Percentiles rank a stretch among this genome's conserved stretches.
Conservation (phyloP, 2,329 filamentous ascomycete species). For the Neofusicoccum ribis region DNA sequence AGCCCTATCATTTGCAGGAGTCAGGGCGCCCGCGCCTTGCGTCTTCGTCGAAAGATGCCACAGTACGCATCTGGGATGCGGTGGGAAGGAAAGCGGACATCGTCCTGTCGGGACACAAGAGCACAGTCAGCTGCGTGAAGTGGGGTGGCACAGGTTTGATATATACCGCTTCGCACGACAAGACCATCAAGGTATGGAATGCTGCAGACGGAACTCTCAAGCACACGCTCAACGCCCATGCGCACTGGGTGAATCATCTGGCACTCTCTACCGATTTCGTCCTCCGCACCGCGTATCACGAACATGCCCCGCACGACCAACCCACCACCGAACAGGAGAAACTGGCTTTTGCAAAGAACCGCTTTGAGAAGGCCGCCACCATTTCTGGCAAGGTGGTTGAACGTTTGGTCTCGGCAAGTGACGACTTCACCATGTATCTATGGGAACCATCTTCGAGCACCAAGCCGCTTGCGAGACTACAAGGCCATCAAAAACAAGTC, state of each 20-base stretch:
- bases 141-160: slow-evolving; percentile 82
- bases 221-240: slow-evolving; percentile 78
- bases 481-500: slow-evolving; percentile 96
- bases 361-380: slow-evolving; percentile 82
- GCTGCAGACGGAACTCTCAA: slow-evolving; percentile 74
- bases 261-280: slow-evolving; percentile 92
- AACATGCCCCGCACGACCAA: slow-evolving; percentile 64
- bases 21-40: slow-evolving; percentile 75
- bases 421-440: slow-evolving; percentile 95
- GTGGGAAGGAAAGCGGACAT: slow-evolving; percentile 76
- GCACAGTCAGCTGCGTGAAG: slow-evolving; percentile 82
- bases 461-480: slow-evolving; percentile 82
- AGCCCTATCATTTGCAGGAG: slow-evolving; percentile 83
- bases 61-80: slow-evolving; percentile 82
- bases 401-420: slow-evolving; percentile 83
- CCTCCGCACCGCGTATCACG: slow-evolving; percentile 80
- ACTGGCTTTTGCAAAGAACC: slow-evolving; percentile 70
- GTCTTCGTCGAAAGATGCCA: slow-evolving; percentile 86
- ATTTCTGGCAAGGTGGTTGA: slow-evolving; percentile 77
- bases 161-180: slow-evolving; percentile 71
- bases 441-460: slow-evolving; percentile 75
- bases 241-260: slow-evolving; percentile 94
- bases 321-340: slow-evolving; percentile 71
- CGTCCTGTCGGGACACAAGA: slow-evolving; percentile 84
- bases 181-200: slow-evolving; percentile 90